These are phyloP conservation scores for Candida germanica DNA, from an alignment of 805 yeast species.

Conservation along the genomic window DNA sequence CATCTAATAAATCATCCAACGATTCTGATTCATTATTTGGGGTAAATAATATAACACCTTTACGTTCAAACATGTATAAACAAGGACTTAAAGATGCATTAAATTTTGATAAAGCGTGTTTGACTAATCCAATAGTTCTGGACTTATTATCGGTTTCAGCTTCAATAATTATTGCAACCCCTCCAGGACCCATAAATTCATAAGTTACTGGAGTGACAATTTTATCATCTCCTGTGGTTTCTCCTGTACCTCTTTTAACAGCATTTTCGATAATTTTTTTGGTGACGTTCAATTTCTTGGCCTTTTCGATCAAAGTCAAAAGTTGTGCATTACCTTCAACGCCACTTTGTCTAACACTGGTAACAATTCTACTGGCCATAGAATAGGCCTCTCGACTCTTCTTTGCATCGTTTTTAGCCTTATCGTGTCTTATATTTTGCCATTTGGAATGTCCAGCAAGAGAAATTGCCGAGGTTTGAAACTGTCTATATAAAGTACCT, in stretches of 20 bases:
- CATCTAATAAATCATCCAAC: constrained; percentile 71
- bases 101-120: constrained; percentile 69
- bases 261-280: constrained; percentile 88
- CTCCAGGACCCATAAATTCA: constrained; percentile 93
- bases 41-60: constrained; percentile 64
- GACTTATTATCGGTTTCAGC: constrained; percentile 87
- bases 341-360: constrained; percentile 72
- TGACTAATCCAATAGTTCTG: constrained; percentile 71
- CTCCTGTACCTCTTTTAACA: constrained; percentile 78
- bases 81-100: constrained; percentile 76
- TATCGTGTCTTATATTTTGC: constrained; percentile 92
- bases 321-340: constrained; percentile 64
- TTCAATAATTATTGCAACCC: constrained; percentile 80
- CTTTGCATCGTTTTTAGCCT: constrained; percentile 86
- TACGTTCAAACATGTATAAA: constrained; percentile 68
- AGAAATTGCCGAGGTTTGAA: constrained; percentile 15
- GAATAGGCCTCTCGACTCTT: constrained; percentile 67
- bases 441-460: constrained; percentile 91
- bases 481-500: no score
- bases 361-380: constrained; percentile 68
- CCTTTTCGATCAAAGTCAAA: constrained; percentile 72
- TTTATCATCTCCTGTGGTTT: constrained; percentile 44
- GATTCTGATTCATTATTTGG: constrained; percentile 29
- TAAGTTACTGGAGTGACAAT: constrained; percentile 56
- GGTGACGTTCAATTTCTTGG: constrained; percentile 70